Conservation (phyloP, 2,329 filamentous ascomycete genomes). For the Alternaria arbusti region DNA sequence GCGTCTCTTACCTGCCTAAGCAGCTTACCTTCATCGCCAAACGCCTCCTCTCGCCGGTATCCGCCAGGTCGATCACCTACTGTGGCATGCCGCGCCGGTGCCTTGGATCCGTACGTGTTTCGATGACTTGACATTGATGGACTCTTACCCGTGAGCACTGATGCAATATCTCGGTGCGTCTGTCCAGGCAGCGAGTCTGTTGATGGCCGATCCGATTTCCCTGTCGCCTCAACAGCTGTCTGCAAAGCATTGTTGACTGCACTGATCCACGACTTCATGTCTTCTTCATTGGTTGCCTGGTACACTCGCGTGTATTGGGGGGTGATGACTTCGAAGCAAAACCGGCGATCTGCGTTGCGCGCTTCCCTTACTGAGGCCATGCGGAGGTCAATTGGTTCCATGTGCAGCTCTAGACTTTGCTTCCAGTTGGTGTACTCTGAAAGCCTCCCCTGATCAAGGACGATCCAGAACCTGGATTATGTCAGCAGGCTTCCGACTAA, state of each 20-base stretch:
- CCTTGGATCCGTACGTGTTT: slow-evolving; percentile 56
- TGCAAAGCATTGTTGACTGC: slow-evolving; percentile 98
- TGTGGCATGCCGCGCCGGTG: slow-evolving; percentile 83
- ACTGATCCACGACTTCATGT: slow-evolving; percentile 96
- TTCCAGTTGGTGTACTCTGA: slow-evolving; percentile 99
- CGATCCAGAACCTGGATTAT: slow-evolving; percentile 86
- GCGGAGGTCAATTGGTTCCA: slow-evolving; percentile 95
- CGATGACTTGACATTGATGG: slow-evolving; percentile 70
- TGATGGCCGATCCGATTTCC: slow-evolving; percentile 56
- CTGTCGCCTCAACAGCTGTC: slow-evolving; percentile 86
- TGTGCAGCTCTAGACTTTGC: slow-evolving; percentile 92
- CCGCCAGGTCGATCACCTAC: slow-evolving; percentile 81
- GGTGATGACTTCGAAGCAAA: slow-evolving; percentile 98
- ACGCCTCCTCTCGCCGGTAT: slow-evolving; percentile 72
- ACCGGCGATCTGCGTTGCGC: slow-evolving; percentile 89
- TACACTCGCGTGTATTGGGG: slow-evolving; percentile 96
- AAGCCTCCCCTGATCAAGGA: slow-evolving; percentile 92
- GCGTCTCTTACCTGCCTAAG: slow-evolving; percentile 86
- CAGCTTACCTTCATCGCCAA: slow-evolving; percentile 83
- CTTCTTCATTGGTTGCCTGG: slow-evolving; percentile 96
- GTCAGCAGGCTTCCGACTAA: slow-evolving; percentile 32
- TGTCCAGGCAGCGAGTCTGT: slow-evolving; percentile 62
- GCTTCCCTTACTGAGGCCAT: slow-evolving; percentile 98
- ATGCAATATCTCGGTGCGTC: slow-evolving; percentile 84
- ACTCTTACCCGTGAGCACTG: slow-evolving; percentile 90